Conservation (phyloP, 1,284 basidiomycete genomes). For the Leccinum fallax region DNA sequence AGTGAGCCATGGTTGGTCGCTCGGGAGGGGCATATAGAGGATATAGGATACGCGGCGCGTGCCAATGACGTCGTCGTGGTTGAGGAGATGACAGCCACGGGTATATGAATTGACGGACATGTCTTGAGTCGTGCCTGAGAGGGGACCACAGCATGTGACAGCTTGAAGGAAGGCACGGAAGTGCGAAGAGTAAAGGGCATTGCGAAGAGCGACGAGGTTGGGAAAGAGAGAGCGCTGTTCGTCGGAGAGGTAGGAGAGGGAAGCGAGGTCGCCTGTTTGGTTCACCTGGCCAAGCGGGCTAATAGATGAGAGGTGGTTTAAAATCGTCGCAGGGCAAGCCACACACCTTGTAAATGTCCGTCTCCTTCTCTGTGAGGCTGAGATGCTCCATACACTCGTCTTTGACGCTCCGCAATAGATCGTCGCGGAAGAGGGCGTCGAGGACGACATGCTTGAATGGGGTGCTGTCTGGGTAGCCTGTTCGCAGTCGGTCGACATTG, state of each 20-base stretch:
- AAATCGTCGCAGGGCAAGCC: neutral
- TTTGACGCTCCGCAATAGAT: conserved; percentile 75
- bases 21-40: conserved; percentile 92
- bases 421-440: conserved; percentile 83
- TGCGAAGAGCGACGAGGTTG: conserved; percentile 79
- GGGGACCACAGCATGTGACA: conserved; percentile 92
- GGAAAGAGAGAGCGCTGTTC: conserved; percentile 80
- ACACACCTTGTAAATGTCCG: conserved; percentile 95
- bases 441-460: conserved; percentile 90
- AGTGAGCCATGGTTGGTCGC: conserved; percentile 64
- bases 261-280: conserved; percentile 97
- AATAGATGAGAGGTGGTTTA: neutral
- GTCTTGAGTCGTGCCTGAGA: conserved; percentile 93
- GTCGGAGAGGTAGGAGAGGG: conserved; percentile 81
- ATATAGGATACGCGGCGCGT: conserved; percentile 96
- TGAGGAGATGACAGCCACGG: conserved; percentile 89
- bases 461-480: conserved; percentile 57
- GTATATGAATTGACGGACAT: conserved; percentile 95
- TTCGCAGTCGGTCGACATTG: conserved; percentile 56
- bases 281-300: conserved; percentile 66
- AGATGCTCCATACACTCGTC: conserved; percentile 85
- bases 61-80: conserved; percentile 98
- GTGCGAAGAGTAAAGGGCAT: conserved; percentile 87
- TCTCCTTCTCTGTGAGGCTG: conserved; percentile 95
- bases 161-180: conserved; percentile 86